These are phyloP conservation scores for Wickerhamiella parazyma DNA, from an alignment of 805 yeast species.

Conservation along the genomic window DNA sequence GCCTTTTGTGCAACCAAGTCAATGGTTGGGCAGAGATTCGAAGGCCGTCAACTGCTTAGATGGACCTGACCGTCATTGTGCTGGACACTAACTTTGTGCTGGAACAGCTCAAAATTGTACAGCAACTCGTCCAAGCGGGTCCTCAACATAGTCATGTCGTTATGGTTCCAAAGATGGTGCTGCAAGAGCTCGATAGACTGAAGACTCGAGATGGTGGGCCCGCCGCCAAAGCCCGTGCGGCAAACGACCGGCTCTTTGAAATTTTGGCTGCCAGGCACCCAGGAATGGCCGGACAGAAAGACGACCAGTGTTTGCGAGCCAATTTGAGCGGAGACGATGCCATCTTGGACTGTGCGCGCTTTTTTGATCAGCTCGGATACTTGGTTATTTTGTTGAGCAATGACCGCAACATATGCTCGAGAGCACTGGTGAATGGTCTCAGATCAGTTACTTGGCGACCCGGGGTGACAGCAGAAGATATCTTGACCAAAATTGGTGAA, in stretches of 20 bases:
- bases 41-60: not conserved
- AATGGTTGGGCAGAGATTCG: too few species aligned
- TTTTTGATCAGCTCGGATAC: slow-evolving; percentile 31
- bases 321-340: slow-evolving; percentile 55
- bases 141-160: slow-evolving; percentile 34
- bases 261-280: slow-evolving; percentile 39
- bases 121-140: slow-evolving; percentile 35
- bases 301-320: slow-evolving; percentile 38
- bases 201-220: slow-evolving; percentile 31
- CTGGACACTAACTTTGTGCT: slow-evolving; percentile 76
- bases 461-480: slow-evolving; percentile 36
- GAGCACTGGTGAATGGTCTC: slow-evolving; percentile 51
- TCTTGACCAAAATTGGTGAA: slow-evolving; percentile 30
- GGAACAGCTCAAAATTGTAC: slow-evolving; percentile 48
- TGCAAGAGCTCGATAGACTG: slow-evolving; percentile 72
- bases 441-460: slow-evolving; percentile 39
- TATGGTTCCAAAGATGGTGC: slow-evolving; percentile 56
- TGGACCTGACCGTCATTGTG: slow-evolving; percentile 30
- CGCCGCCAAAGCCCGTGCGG: slow-evolving; percentile 41
- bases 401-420: slow-evolving; percentile 70
- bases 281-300: slow-evolving; percentile 51
- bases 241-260: slow-evolving; percentile 63
- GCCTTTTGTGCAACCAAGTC: too few species aligned
- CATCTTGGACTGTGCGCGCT: slow-evolving; percentile 72
- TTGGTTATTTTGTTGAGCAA: slow-evolving; percentile 54